Evolutionary conservation across 1,284 basidiomycete species (phyloP), one percentile per base, ranked within the genome.

Genomic region (Agaricales sp.): DNA sequence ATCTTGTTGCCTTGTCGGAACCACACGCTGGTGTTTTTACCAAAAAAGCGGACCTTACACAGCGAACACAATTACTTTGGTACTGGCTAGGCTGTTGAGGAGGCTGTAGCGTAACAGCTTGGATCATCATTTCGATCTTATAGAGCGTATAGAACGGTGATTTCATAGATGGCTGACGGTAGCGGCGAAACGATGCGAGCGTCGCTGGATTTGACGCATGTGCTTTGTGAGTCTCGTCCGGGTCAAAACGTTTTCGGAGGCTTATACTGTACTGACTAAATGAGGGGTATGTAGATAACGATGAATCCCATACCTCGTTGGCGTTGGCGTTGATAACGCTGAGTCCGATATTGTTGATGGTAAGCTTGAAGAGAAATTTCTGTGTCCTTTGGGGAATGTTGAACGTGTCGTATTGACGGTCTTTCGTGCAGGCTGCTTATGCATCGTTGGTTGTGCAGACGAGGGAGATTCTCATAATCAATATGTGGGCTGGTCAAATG

Each of bases 401-500:
- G 49, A 44, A 49, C 25, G 49, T 25, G 39, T 38, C 18, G 49
- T n/a, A 35, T n/a, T n/a, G 11, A 35, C n/a, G 11, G 30, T 35
- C 11, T 8, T n/a, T 35, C 30, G 8, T 16, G 30, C 53, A 89
- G 86, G 78, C 87, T 37, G 83, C 86, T 3, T 92, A 92, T 64
- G 81, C 84, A 6, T 82, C 76, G 2, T 70, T 92, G 19, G 77
- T 80, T 3, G 74, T 90, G 2, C 79, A 84, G 54, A 87, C 86
- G 1, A 78, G 89, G 19, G 89, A 92, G 62, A 72, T 87, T 39
- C 69, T 83, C 12, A 76, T 92, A 57, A 73, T 91, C 56, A 75
- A 82, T 48, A 92, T 91, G 78, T 87, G 89, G 80, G 70, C 76
- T 1, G 89, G 90, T 8, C 89, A 92, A 59, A 62, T 90, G 43